Base-by-base conservation (phyloP, 305 asterid genomes). In the Striga hermonthica region DNA sequence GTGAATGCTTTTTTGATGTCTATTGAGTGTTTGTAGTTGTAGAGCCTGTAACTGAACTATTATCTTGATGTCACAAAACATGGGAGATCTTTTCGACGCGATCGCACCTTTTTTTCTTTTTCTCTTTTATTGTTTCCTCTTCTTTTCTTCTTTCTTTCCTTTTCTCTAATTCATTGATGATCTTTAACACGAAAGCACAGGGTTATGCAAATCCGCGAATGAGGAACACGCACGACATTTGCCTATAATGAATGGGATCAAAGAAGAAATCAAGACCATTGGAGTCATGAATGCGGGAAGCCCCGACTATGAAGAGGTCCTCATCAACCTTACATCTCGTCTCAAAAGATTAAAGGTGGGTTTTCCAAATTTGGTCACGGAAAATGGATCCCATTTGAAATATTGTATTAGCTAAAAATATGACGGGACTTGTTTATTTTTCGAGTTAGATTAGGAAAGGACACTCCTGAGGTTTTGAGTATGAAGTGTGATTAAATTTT, bases 191-290 rank as follows among this genome's bases (percentile, higher is more conserved):
- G 62, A 67, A 72, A 12, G 64, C 72, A 67, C 80, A 92, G 96
- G 97, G 13, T 78, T 92, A 78, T 92, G 91, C 79, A 89, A 86
- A 81, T 81, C 83, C 70, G 98, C 96, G 60, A 88, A 87, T 7
- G 90, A 84, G 72, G 95, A 92, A 68, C 98, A 92, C 13, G 98
- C 81, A 22, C 79, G 87, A 72, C 89, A 86, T 72, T 86, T 92
- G 15, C 97, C 97, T 2, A 68, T 92, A 68, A 87, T 92, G 96
- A 92, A 92, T 75, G 98, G 98, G 39, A 92, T 92, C 76, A 89
- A 84, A 75, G 98, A 92, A 79, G 95, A 90, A 81, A 87, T 89
- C 62, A 92, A 92, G 82, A 87, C 85, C 66, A 69, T 87, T 16
- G 97, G 93, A 47, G 98, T 92, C 67, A 76, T 92, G 82, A 92